Base-by-base conservation (phyloP, 2,329 filamentous ascomycete genomes). In the Epicoccum sorghinum region DNA sequence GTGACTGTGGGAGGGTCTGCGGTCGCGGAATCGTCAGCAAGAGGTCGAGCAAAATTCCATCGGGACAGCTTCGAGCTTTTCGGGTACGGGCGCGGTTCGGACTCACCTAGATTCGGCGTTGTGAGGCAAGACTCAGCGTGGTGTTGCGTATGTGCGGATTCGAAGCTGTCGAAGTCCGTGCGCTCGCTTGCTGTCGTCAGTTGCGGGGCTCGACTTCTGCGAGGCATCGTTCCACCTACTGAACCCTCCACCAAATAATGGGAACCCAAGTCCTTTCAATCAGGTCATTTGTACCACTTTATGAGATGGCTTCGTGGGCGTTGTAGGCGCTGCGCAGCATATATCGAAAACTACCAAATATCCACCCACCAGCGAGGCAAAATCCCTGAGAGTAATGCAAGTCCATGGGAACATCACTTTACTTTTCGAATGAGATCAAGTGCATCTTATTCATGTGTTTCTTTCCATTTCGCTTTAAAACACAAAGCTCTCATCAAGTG, bases 71-170 rank as follows among this genome's bases (percentile, higher is more conserved):
- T 43, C 49, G 52, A 43, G 47, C 47, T 50, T 42, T 37, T 38
- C 32, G 40, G 56, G 52, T 42, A 52, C 50, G 38, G 42, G 35
- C 41, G 52, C 52, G 51, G 45, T 39, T 56, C 57, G 53, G 54
- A 68, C 65, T 53, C 59, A 68, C 65, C 58, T 67, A 51, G 58
- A 59, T 60, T 61, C 57, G 61, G 64, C 60, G 62, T 65, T 61
- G 63, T 66, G 59, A 46, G 55, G 58, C 63, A 58, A 55, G 56
- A 55, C 57, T 67, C 56, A 52, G 46, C 47, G 46, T 55, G 58
- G 46, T 61, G 50, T 44, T 57, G 45, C 47, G 57, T 60, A 58
- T 62, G 59, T 68, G 52, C 45, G 52, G 58, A 55, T 61, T 64
- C 59, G 32, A 59, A 59, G 64, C 59, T 58, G 61, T 33, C 30